A percentile compares a stretch with the other conserved stretches of the same genome.
These are phyloP conservation scores for Fusarium buharicum DNA, from an alignment of 2,329 filamentous ascomycete genomes.

Conservation along the genomic window DNA sequence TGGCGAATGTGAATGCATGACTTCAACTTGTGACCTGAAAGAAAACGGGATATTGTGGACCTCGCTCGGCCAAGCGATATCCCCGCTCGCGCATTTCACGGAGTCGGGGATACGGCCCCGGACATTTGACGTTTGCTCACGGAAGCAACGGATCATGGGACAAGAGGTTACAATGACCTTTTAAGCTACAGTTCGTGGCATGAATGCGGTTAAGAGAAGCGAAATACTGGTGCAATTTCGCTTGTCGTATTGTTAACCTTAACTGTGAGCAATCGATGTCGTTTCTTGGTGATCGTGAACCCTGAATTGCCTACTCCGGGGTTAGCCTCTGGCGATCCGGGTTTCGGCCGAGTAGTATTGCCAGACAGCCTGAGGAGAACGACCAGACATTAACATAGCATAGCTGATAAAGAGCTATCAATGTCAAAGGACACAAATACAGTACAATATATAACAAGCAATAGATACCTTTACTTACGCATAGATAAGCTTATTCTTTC, in stretches of 20 bases:
- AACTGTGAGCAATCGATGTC: too few relatives aligned
- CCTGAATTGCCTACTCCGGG: neutral
- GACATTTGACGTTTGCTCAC: constrained; percentile 5
- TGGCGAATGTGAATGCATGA: neutral
- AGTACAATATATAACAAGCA: too few relatives aligned
- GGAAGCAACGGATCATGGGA: neutral
- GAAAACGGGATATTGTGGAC: constrained; percentile 10
- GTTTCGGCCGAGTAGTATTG: neutral
- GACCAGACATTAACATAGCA: too few relatives aligned
- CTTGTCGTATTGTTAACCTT: too few relatives aligned
- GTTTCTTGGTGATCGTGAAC: too few relatives aligned
- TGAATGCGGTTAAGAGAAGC: too few relatives aligned
- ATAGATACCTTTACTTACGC: too few relatives aligned
- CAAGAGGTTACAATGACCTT: neutral
- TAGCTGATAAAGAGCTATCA: too few relatives aligned
- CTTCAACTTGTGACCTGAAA: neutral
- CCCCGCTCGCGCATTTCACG: constrained; percentile 31
- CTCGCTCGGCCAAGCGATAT: constrained; percentile 24
- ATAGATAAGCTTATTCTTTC: too few relatives aligned
- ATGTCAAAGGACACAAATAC: too few relatives aligned
- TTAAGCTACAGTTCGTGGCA: neutral
- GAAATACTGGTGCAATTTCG: too few relatives aligned
- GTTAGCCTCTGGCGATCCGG: neutral
- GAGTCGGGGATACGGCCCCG: constrained; percentile 31
- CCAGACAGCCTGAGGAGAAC: too few relatives aligned